Evolutionary conservation across 257 asterid species (phyloP), one percentile per base, ranked within the genome.

Genomic region (Mentha longifolia): DNA sequence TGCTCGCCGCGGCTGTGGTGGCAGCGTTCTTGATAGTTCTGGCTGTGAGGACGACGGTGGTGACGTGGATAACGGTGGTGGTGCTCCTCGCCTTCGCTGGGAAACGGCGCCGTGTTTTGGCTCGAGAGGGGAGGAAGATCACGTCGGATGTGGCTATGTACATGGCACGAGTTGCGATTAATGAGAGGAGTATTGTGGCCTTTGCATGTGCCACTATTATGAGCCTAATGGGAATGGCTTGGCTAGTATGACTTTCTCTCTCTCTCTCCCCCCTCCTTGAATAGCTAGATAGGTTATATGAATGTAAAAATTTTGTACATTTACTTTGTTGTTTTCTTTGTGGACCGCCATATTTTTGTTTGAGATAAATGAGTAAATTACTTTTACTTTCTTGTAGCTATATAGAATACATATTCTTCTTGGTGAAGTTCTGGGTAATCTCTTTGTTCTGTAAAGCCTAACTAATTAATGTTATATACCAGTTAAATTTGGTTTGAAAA

Each of bases 31-130:
- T 81, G 75, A 62, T 91, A 4, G n/a, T 84, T 8, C 19, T 86
- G 0, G 94, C 84, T 0, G 77, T 84, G 9, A 79, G 94, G 2
- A 88, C 97, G 2, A 88, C 94, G 68, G 65, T 89, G 0, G 76
- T 88, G 37, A 72, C 92, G 11, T 91, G 97, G 94, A 91, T 91
- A 59, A 91, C 96, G 3, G 85, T 88, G 74, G 41, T 87, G 65
- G 96, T 91, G 70, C 87, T 91, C 55, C 55, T 91, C 30, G 91
- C 92, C 9, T 88, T 91, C 3, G 88, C 81, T 1, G 97, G 97
- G 11, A 87, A 91, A 52, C 87, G 92, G 3, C 88, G 97, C 1
- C 83, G 88, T 2, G 85, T 84, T 22, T 78, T 91, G 76, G 92
- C 76, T 0, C 82, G 75, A 60, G 92, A 91, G 43, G 96, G 96